Conservation (phyloP, 331 rosid species). For the Arachis monticola region DNA sequence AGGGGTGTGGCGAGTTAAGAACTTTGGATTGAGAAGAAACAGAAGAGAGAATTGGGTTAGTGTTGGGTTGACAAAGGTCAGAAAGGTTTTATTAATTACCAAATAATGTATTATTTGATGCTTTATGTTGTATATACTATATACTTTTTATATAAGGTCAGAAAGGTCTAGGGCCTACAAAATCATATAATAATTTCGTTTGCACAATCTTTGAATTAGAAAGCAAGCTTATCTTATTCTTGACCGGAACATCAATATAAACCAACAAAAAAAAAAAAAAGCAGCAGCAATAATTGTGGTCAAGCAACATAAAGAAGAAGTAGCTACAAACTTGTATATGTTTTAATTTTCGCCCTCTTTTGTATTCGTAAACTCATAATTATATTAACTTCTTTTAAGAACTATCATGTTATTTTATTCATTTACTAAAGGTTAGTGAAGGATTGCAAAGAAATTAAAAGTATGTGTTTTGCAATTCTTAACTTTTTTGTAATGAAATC, state of each 20-base stretch:
- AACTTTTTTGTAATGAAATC: neutral
- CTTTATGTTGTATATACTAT: neutral
- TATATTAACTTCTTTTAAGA: neutral
- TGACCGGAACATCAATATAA: neutral
- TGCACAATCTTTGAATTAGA: too few species aligned
- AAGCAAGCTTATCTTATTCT: neutral
- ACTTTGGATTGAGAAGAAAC: too few species aligned
- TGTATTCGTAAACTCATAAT: neutral
- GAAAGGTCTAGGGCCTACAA: neutral
- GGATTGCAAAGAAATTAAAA: neutral
- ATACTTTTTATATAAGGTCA: too few species aligned
- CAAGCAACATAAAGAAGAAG: too few species aligned
- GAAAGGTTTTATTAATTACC: neutral
- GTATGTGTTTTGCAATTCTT: neutral
- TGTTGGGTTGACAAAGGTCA: conserved; percentile 14
- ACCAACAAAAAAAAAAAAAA: neutral
- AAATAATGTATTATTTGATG: neutral
- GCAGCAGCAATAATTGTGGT: too few species aligned
- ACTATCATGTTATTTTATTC: neutral
- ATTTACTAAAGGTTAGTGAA: neutral
- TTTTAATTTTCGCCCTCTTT: neutral
- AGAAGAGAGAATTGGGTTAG: conserved; percentile 3
- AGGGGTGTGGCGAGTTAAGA: too few species aligned
- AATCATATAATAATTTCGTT: neutral
- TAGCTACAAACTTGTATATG: neutral